Percentiles rank a stretch among this genome's conserved stretches.
Conservation (phyloP, 208 protist species). For the Herpetomonas samuelpessoai region DNA sequence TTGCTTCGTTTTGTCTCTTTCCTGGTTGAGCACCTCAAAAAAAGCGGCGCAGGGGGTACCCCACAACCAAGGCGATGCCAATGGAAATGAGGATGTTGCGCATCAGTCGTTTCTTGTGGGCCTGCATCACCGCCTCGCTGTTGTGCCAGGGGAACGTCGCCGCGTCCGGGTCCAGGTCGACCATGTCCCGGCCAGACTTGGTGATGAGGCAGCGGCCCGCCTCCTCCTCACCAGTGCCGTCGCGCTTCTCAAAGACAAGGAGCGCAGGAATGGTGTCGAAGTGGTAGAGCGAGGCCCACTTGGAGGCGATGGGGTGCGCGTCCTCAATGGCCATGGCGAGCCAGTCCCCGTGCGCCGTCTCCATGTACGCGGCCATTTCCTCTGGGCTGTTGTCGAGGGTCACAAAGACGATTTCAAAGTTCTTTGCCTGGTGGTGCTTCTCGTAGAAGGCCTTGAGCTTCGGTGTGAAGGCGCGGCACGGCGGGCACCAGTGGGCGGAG, state of each 20-base stretch:
- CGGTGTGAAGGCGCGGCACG: constrained; percentile 84
- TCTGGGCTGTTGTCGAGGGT: constrained; percentile 41
- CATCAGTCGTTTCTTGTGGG: not conserved
- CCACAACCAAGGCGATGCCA: not conserved
- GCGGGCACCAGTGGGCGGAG: no score
- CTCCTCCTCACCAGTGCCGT: not conserved
- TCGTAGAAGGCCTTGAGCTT: constrained; percentile 56
- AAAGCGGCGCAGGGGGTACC: not conserved
- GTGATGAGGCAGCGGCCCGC: constrained; percentile 11
- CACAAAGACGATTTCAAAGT: no score
- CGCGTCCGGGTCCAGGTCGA: constrained; percentile 11
- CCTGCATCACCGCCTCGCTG: not conserved
- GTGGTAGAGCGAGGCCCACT: constrained; percentile 15
- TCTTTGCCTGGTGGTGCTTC: constrained; percentile 25
- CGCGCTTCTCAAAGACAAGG: constrained; percentile 50
- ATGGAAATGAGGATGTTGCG: constrained; percentile 3
- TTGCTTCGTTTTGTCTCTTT: not conserved
- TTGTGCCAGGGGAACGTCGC: constrained; percentile 24
- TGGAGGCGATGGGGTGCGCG: constrained; percentile 12
- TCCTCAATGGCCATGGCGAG: no score
- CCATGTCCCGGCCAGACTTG: constrained; percentile 4
- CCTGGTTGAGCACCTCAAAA: not conserved
- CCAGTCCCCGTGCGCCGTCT: constrained; percentile 41
- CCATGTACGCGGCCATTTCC: constrained; percentile 46
- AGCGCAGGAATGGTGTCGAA: constrained; percentile 39